A percentile compares a stretch with the other conserved stretches of the same genome.
phyloP scores from a whole-genome alignment of 1,284 basidiomycete genomes.

The Ustilago loliicola region DNA sequence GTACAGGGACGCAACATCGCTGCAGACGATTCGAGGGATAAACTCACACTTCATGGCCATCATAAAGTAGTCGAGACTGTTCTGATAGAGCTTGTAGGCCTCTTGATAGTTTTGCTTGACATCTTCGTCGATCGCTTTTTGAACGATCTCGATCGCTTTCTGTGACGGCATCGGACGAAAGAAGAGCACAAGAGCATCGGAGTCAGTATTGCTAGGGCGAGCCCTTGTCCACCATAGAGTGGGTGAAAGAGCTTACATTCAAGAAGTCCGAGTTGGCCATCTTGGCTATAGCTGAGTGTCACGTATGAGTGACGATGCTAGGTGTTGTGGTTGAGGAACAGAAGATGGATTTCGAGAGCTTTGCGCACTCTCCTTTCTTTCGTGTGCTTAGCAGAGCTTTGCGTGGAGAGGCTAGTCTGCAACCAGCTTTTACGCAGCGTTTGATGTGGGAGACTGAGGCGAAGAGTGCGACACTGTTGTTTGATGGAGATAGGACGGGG shows the following conservation, averaged over 20 bases:
- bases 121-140: constrained; percentile 95
- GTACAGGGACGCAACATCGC: neutral
- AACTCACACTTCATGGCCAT: constrained; percentile 82
- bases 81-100: constrained; percentile 89
- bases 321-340: neutral
- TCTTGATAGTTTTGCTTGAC: constrained; percentile 92
- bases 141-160: constrained; percentile 95
- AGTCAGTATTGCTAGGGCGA: neutral
- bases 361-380: too few relatives aligned
- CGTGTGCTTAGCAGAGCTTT: neutral
- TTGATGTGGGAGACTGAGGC: neutral
- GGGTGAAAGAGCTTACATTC: constrained; percentile 33
- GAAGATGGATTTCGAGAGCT: neutral
- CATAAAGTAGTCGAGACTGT: constrained; percentile 98
- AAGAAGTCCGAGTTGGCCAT: constrained; percentile 66
- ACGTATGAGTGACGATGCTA: neutral
- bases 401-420: neutral
- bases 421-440: neutral
- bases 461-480: neutral
- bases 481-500: constrained; percentile 31
- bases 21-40: neutral
- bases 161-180: constrained; percentile 69
- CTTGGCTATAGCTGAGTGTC: constrained; percentile 16
- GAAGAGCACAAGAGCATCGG: too few relatives aligned
- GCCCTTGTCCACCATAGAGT: too few relatives aligned